Evolutionary conservation across 2,329 filamentous ascomycete genomes (phyloP).

Genomic region (Myotisia sp.): DNA sequence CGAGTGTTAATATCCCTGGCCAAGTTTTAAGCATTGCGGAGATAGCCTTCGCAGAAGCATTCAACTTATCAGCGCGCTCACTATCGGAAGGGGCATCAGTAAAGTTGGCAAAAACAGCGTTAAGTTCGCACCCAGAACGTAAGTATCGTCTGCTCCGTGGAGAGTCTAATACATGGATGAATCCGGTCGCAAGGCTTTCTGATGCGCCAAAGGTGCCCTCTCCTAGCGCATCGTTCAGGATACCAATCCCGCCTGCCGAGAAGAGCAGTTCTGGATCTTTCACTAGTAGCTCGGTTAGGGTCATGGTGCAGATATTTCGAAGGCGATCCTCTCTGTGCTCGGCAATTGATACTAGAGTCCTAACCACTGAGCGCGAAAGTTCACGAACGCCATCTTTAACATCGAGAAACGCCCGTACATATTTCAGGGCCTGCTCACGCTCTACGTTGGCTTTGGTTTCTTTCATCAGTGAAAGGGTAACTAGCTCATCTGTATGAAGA

Average conservation of each 20-base stretch:
- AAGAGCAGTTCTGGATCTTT: slow-evolving; percentile 70
- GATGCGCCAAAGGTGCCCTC: slow-evolving; percentile 88
- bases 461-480: slow-evolving; percentile 83
- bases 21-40: slow-evolving; percentile 82
- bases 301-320: slow-evolving; percentile 81
- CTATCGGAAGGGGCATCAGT: slow-evolving; percentile 57
- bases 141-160: slow-evolving; percentile 68
- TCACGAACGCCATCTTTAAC: slow-evolving; percentile 85
- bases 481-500: slow-evolving; percentile 82
- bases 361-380: slow-evolving; percentile 70
- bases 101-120: slow-evolving; percentile 79
- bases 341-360: slow-evolving; percentile 80
- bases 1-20: slow-evolving; percentile 78
- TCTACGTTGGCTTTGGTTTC: slow-evolving; percentile 95
- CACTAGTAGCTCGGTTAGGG: slow-evolving; percentile 78
- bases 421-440: slow-evolving; percentile 91
- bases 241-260: slow-evolving; percentile 67
- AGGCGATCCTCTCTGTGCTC: slow-evolving; percentile 75
- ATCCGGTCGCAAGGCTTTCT: slow-evolving; percentile 73
- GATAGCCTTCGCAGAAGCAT: slow-evolving; percentile 84
- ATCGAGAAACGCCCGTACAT: slow-evolving; percentile 85
- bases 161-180: slow-evolving; percentile 76
- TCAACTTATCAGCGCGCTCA: slow-evolving; percentile 50
- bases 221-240: slow-evolving; percentile 79
- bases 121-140: slow-evolving; percentile 77